Conservation (phyloP, 441 rosid species). For the Eutrema salsugineum region DNA sequence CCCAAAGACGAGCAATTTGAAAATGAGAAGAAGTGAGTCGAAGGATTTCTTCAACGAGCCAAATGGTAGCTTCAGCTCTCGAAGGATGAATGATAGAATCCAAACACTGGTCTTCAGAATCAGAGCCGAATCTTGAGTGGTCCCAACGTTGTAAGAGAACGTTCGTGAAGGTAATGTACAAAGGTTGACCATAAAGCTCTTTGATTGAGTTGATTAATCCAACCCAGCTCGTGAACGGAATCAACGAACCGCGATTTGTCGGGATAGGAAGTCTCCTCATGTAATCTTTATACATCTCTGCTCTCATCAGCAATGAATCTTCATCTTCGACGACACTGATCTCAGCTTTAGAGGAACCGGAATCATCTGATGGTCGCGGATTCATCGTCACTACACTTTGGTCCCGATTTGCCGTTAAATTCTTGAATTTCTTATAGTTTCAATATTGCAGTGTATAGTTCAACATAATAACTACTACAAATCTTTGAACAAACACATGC, state of each 20-base stretch:
- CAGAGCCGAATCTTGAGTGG: conserved; percentile 46
- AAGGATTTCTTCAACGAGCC: conserved; percentile 87
- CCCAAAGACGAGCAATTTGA: conserved; percentile 68
- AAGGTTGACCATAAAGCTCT: conserved; percentile 69
- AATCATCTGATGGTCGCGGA: conserved; percentile 55
- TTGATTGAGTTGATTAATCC: conserved; percentile 75
- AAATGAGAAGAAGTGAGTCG: conserved; percentile 60
- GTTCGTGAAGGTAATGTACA: conserved; percentile 91
- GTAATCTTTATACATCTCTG: conserved; percentile 80
- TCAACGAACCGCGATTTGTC: conserved; percentile 54
- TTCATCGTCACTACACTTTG: conserved; percentile 50
- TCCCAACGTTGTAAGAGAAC: conserved; percentile 72
- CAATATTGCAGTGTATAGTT: no score
- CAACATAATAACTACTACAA: neutral
- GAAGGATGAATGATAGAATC: conserved; percentile 69
- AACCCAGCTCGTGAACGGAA: conserved; percentile 75
- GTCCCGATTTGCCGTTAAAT: conserved; percentile 8
- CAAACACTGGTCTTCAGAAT: conserved; percentile 47
- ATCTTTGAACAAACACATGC: neutral
- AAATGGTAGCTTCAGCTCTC: conserved; percentile 82
- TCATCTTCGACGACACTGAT: conserved; percentile 33
- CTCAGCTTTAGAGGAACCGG: conserved; percentile 28
- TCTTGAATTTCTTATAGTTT: no score
- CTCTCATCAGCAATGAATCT: conserved; percentile 51
- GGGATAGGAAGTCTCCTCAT: conserved; percentile 72